Evolutionary conservation across 805 yeast genomes (phyloP).

Genomic region (Metschnikowia aberdeeniae): DNA sequence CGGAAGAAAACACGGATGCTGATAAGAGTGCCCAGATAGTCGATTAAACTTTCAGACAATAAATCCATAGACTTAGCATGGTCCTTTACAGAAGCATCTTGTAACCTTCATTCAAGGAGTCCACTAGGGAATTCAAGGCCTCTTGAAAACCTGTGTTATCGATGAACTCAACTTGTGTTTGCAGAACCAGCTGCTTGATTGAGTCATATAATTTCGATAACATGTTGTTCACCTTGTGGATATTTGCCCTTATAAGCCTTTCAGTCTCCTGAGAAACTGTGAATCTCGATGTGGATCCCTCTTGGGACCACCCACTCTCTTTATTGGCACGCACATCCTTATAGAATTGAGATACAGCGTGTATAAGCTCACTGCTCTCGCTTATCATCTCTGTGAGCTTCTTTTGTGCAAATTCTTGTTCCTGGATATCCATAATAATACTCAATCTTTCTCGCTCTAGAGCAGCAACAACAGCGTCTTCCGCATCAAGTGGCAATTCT

Average conservation of each 20-base stretch:
- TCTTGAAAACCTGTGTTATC: neutral
- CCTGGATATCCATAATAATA: conserved; percentile 37
- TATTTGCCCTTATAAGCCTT: neutral
- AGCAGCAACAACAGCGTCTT: conserved; percentile 16
- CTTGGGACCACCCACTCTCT: neutral
- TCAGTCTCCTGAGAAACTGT: neutral
- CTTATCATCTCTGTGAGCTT: conserved; percentile 30
- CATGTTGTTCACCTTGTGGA: neutral
- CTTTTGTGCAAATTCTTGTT: conserved; percentile 30
- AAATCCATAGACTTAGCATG: too few species aligned
- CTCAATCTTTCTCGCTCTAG: conserved; percentile 29
- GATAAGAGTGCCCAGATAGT: neutral
- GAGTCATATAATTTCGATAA: neutral
- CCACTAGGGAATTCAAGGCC: neutral
- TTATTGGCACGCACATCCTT: conserved; percentile 8
- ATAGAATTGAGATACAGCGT: conserved; percentile 30
- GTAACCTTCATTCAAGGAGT: conserved; percentile 1
- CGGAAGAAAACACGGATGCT: conserved; percentile 7
- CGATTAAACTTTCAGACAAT: too few species aligned
- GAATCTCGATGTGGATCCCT: neutral
- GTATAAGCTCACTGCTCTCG: conserved; percentile 33
- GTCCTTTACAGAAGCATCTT: neutral
- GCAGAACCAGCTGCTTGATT: conserved; percentile 3
- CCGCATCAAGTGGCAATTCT: conserved; percentile 7
- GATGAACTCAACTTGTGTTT: neutral